Conservation (phyloP, 1,284 basidiomycete species). For the Malassezia sympodialis region DNA sequence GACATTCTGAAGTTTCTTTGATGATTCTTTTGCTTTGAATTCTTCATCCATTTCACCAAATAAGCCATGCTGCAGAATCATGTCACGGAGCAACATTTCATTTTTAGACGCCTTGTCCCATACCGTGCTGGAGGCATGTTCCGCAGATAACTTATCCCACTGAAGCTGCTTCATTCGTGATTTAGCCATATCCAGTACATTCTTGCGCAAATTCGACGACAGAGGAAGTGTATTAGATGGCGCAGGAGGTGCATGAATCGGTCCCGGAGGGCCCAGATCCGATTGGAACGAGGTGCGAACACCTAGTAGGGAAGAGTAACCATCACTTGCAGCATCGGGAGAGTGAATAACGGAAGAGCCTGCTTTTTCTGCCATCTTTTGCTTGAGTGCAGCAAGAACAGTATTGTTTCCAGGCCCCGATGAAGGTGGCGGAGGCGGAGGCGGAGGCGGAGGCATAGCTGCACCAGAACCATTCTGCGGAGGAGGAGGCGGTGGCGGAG, state of each 20-base stretch:
- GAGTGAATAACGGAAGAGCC: neutral
- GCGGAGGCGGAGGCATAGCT: slow-evolving; percentile 21
- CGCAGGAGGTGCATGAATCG: slow-evolving; percentile 41
- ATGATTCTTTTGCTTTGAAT: slow-evolving; percentile 91
- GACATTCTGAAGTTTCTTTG: slow-evolving; percentile 45
- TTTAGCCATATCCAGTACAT: slow-evolving; percentile 69
- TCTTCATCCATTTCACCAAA: slow-evolving; percentile 96
- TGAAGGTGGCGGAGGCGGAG: slow-evolving; percentile 25
- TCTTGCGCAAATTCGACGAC: slow-evolving; percentile 63
- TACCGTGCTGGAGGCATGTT: slow-evolving; percentile 45
- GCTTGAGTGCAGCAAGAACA: neutral
- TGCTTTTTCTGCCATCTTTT: neutral
- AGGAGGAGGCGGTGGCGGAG: slow-evolving; percentile 20
- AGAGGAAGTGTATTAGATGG: slow-evolving; percentile 14
- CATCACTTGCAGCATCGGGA: neutral
- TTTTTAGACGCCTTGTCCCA: slow-evolving; percentile 33
- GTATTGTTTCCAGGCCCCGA: neutral
- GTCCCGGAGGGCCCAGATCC: slow-evolving; percentile 32
- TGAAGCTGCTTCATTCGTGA: slow-evolving; percentile 96
- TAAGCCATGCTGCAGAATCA: slow-evolving; percentile 55
- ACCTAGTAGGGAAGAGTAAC: slow-evolving; percentile 25
- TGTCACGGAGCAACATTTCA: slow-evolving; percentile 27
- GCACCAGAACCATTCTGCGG: neutral
- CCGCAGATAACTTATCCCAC: slow-evolving; percentile 69
- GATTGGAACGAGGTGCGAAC: slow-evolving; percentile 34